Evolutionary conservation across 257 asterid species (phyloP).

Genomic region (Paulownia fortunei): DNA sequence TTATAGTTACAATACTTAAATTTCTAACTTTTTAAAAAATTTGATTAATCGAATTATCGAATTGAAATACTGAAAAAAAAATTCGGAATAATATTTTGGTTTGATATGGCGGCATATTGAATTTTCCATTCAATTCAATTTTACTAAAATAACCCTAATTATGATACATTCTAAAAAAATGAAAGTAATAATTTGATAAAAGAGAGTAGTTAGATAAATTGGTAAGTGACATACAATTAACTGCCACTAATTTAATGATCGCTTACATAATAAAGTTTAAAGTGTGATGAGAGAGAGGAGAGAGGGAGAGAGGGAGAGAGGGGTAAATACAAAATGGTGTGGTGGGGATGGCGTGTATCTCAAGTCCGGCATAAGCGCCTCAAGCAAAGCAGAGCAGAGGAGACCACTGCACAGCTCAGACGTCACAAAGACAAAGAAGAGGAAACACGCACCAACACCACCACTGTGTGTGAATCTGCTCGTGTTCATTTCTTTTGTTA

Average conservation of each 20-base stretch:
- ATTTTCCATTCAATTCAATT: too few relatives aligned
- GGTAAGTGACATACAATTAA: too few relatives aligned
- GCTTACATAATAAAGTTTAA: neutral
- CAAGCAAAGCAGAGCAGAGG: slow-evolving; percentile 47
- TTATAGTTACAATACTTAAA: too few relatives aligned
- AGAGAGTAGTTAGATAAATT: too few relatives aligned
- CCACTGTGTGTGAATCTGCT: slow-evolving; percentile 31
- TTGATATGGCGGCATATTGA: too few relatives aligned
- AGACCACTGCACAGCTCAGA: slow-evolving; percentile 33
- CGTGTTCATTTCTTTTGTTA: neutral
- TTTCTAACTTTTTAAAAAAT: too few relatives aligned
- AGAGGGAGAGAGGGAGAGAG: neutral
- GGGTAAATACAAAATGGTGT: slow-evolving; percentile 13
- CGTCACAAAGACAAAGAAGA: slow-evolving; percentile 23
- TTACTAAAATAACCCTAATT: too few relatives aligned
- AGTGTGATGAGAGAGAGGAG: neutral
- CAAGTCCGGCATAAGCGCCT: slow-evolving; percentile 74
- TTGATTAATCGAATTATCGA: too few relatives aligned
- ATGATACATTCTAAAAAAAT: too few relatives aligned
- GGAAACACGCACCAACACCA: slow-evolving; percentile 35
- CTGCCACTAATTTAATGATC: neutral
- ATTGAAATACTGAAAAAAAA: too few relatives aligned
- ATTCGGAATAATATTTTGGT: too few relatives aligned
- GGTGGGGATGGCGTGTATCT: slow-evolving; percentile 70
- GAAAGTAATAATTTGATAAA: too few relatives aligned